A percentile compares a stretch with the other conserved stretches of the same genome.
Conservation (phyloP, 768 basidiomycete genomes). For the Lentinula detonsa region DNA sequence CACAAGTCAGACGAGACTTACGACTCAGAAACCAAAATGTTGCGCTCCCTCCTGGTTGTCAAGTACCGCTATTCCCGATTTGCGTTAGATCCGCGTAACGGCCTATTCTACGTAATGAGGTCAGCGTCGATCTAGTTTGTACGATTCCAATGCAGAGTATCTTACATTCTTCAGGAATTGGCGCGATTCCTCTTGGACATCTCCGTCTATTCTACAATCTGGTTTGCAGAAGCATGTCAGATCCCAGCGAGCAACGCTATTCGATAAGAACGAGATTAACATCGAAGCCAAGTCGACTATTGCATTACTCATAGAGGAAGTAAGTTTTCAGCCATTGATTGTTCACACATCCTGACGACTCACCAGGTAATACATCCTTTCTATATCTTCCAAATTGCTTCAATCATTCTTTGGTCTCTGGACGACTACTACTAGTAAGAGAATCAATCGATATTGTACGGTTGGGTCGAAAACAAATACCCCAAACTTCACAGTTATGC, state of each 20-base stretch:
- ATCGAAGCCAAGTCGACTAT: constrained; percentile 81
- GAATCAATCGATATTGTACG: not conserved
- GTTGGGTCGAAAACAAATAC: not conserved
- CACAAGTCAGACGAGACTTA: constrained; percentile 25
- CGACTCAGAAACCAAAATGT: constrained; percentile 24
- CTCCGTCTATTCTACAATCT: constrained; percentile 50
- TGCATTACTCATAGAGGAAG: constrained; percentile 84
- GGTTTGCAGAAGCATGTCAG: constrained; percentile 54
- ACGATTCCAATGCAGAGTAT: not conserved
- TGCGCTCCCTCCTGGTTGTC: constrained; percentile 57
- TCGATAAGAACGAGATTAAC: constrained; percentile 84
- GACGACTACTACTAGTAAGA: constrained; percentile 96
- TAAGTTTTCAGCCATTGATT: constrained; percentile 21
- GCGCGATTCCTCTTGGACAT: constrained; percentile 76
- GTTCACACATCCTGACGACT: not conserved
- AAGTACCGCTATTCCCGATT: constrained; percentile 94
- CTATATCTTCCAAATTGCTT: constrained; percentile 97
- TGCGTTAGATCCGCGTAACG: constrained; percentile 77
- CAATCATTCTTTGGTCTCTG: constrained; percentile 88
- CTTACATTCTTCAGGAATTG: constrained; percentile 61
- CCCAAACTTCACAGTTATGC: constrained; percentile 19
- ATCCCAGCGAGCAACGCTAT: constrained; percentile 65
- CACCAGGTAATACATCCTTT: constrained; percentile 89
- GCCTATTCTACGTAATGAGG: constrained; percentile 80
- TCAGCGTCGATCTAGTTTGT: constrained; percentile 19